These are phyloP conservation scores for Phlyctochytrium arcticum DNA, from an alignment of 192 early-diverging fungal species.

Conservation along the genomic window DNA sequence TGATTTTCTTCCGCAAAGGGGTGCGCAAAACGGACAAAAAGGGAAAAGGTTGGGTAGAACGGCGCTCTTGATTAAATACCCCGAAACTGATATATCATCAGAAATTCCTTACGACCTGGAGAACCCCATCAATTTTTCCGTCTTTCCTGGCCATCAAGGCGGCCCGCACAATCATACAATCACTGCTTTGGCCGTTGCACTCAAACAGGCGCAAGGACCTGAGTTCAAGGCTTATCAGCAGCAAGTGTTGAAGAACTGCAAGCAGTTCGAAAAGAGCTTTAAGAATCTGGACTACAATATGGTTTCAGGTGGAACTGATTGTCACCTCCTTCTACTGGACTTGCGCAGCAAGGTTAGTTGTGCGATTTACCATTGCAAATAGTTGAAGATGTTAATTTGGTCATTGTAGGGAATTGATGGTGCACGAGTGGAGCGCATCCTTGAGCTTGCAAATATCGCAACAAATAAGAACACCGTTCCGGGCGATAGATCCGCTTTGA, in stretches of 20 bases:
- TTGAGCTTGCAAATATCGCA: conserved; percentile 96
- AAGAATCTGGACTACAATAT: conserved; percentile 68
- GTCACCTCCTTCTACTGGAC: conserved; percentile 89
- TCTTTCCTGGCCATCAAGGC: conserved; percentile 99
- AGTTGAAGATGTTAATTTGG: not conserved
- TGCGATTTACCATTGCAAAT: not conserved
- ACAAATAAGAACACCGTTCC: conserved; percentile 99
- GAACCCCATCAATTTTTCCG: conserved; percentile 89
- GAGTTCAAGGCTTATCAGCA: conserved; percentile 88
- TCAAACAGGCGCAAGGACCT: conserved; percentile 75
- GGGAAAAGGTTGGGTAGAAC: conserved; percentile 56
- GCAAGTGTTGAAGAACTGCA: conserved; percentile 86
- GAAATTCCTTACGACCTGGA: conserved; percentile 89
- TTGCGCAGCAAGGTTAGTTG: conserved; percentile 61
- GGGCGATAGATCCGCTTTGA: conserved; percentile 89
- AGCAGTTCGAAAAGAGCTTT: conserved; percentile 81
- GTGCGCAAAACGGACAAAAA: conserved; percentile 85
- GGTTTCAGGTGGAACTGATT: conserved; percentile 93
- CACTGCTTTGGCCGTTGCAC: conserved; percentile 87
- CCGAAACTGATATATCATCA: not conserved
- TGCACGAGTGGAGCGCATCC: conserved; percentile 89
- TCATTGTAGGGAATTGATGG: conserved; percentile 85
- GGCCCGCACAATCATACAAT: conserved; percentile 99
- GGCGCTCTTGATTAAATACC: not conserved
- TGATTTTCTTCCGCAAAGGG: conserved; percentile 99